A percentile compares a stretch with the other conserved stretches of the same genome.
These are phyloP conservation scores for Mycena rebaudengoi DNA, from an alignment of 768 basidiomycete species.

Conservation along the genomic window DNA sequence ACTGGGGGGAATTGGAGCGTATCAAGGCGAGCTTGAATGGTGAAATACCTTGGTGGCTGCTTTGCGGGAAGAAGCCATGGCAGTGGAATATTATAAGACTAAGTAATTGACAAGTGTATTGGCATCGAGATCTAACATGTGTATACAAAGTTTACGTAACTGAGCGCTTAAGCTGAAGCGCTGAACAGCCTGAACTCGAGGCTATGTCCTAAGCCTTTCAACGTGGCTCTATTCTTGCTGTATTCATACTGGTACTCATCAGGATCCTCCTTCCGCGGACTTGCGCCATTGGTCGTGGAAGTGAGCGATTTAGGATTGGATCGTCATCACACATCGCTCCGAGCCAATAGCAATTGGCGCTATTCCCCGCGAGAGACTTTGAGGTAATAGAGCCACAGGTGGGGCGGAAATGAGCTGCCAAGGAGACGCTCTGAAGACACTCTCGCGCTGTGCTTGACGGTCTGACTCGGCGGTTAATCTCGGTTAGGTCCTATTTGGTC, in stretches of 20 bases:
- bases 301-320: conserved; percentile 7
- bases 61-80: conserved; percentile 8
- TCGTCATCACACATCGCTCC: background rate
- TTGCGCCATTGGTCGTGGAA: conserved; percentile 1
- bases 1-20: conserved; percentile 43
- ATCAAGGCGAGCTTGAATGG: background rate
- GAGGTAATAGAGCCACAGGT: background rate
- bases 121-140: no score
- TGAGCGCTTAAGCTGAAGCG: no score
- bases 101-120: no score
- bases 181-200: no score
- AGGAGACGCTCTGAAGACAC: no score
- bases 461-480: background rate
- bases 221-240: no score
- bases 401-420: background rate
- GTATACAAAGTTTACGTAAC: no score
- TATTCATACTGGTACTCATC: no score
- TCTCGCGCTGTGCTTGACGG: no score
- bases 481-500: background rate
- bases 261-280: no score
- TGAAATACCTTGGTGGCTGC: conserved; percentile 13
- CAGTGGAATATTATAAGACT: no score
- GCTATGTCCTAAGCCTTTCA: no score
- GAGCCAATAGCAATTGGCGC: conserved; percentile 2
- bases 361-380: background rate